Percentiles rank a stretch among this genome's conserved stretches.
These are phyloP conservation scores for Neodidymelliopsis sp. DNA, from an alignment of 2,329 filamentous ascomycete genomes.

Conservation along the genomic window DNA sequence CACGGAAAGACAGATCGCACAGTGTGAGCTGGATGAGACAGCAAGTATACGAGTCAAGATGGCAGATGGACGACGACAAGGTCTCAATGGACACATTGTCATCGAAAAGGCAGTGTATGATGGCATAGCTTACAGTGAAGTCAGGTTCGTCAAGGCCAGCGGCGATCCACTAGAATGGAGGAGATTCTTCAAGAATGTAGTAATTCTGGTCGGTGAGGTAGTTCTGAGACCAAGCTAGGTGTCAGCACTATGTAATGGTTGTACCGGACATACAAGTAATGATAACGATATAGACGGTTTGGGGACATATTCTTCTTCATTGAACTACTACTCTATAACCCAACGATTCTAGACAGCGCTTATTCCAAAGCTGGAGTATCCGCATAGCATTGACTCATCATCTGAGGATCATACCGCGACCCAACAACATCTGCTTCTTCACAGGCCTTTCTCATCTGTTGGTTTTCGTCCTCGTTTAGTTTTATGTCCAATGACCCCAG, in stretches of 20 bases:
- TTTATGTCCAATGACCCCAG: conserved; percentile 34
- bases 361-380: conserved; percentile 47
- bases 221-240: conserved; percentile 61
- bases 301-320: neutral
- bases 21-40: conserved; percentile 57
- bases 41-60: conserved; percentile 76
- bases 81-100: conserved; percentile 76
- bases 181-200: conserved; percentile 95
- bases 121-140: conserved; percentile 73
- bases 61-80: conserved; percentile 74
- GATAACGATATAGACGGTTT: conserved; percentile 8
- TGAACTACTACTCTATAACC: neutral
- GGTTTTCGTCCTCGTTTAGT: conserved; percentile 39
- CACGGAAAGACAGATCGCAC: conserved; percentile 36
- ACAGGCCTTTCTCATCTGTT: conserved; percentile 35
- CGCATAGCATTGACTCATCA: conserved; percentile 45
- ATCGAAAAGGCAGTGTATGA: conserved; percentile 73
- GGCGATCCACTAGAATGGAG: conserved; percentile 97
- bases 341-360: neutral
- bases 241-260: neutral
- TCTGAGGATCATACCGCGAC: conserved; percentile 49
- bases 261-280: neutral
- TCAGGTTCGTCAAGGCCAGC: conserved; percentile 92
- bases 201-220: conserved; percentile 83
- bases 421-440: conserved; percentile 54